These are phyloP conservation scores for Colletotrichum theobromicola DNA, from an alignment of 2,329 filamentous ascomycete genomes.

Conservation along the genomic window DNA sequence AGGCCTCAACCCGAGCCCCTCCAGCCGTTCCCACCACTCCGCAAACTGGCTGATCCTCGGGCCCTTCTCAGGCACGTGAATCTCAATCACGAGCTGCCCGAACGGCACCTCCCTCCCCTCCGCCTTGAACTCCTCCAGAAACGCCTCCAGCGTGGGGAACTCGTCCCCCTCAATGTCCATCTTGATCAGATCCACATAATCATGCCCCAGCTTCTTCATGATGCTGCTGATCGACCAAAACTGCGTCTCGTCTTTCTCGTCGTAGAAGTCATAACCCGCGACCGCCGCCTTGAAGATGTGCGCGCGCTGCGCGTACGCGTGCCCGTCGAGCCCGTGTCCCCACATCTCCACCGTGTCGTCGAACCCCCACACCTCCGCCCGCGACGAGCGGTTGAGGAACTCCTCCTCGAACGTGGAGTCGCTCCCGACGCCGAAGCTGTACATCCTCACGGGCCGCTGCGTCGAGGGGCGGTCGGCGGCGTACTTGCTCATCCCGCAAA, in stretches of 20 bases:
- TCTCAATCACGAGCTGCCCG: conserved; percentile 13
- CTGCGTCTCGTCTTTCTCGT: conserved; percentile 23
- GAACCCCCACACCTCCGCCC: conserved; percentile 41
- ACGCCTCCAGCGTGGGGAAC: conserved; percentile 27
- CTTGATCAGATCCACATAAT: conserved; percentile 42
- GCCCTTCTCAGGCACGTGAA: conserved; percentile 1
- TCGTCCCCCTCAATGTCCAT: conserved; percentile 43
- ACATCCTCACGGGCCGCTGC: conserved; percentile 34
- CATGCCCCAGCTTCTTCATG: conserved; percentile 38
- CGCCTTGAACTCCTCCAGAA: background rate
- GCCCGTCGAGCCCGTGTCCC: background rate
- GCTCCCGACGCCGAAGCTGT: conserved; percentile 39
- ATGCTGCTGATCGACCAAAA: conserved; percentile 31
- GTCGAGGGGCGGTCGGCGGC: conserved; percentile 25
- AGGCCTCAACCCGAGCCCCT: background rate
- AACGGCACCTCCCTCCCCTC: background rate
- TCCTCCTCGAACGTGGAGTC: conserved; percentile 42
- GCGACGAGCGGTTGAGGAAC: conserved; percentile 21
- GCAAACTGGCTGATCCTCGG: background rate
- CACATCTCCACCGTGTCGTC: conserved; percentile 39
- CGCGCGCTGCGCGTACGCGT: background rate
- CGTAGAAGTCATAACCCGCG: background rate
- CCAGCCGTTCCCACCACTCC: background rate
- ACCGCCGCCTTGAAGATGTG: background rate
- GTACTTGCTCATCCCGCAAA: conserved; percentile 41